Evolutionary conservation across 768 basidiomycete species (phyloP).

Genomic region (Pholiota conissans): DNA sequence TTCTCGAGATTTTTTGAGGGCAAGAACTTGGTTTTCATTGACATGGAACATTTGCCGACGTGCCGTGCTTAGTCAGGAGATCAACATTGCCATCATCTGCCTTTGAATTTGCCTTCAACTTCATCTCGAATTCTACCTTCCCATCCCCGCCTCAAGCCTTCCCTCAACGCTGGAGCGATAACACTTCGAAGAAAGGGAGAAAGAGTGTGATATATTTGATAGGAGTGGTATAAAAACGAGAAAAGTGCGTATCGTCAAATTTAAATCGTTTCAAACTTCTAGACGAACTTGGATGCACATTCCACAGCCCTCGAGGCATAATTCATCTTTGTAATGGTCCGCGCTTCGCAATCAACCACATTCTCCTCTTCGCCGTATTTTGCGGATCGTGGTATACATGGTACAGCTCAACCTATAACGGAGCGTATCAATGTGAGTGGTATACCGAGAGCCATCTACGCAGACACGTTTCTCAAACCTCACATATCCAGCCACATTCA

Average conservation of each 20-base stretch:
- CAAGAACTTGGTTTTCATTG: not conserved
- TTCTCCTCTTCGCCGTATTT: conserved; percentile 79
- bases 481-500: conserved; percentile 55
- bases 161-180: not conserved
- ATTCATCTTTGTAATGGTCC: conserved; percentile 35
- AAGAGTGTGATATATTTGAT: not conserved
- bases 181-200: not conserved
- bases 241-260: too few species aligned
- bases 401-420: conserved; percentile 77
- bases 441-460: conserved; percentile 29
- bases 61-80: not conserved
- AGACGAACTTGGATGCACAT: too few species aligned
- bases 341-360: conserved; percentile 47
- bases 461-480: not conserved
- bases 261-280: too few species aligned
- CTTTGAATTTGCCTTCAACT: not conserved
- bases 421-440: conserved; percentile 69
- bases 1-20: not conserved
- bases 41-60: not conserved
- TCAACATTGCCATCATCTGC: not conserved
- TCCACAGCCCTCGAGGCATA: not conserved
- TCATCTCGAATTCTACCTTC: not conserved
- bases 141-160: not conserved
- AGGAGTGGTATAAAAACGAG: not conserved
- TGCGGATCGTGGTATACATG: conserved; percentile 69